Evolutionary conservation across 352 stramenopile species (phyloP).

Genomic region (Blastocystis hominis): DNA sequence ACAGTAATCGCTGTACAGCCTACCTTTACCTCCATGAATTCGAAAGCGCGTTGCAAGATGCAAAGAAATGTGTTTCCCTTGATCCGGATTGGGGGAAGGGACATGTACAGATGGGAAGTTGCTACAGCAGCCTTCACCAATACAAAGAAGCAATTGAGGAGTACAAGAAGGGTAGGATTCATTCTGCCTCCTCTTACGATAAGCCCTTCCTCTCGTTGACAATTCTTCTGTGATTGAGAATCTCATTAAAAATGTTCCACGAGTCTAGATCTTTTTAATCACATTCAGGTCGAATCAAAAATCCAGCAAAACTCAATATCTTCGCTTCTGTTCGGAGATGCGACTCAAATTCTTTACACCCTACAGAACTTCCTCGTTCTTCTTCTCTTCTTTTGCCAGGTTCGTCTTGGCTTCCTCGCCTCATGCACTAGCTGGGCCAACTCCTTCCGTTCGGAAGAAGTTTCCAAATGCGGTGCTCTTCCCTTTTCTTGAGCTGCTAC

Average conservation of each 20-base stretch:
- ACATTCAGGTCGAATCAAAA: slow-evolving; percentile 11
- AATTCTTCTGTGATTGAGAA: neutral
- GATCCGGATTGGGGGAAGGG: slow-evolving; percentile 54
- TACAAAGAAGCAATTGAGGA: slow-evolving; percentile 28
- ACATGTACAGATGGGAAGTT: slow-evolving; percentile 44
- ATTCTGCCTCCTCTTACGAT: neutral
- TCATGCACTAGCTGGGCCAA: neutral
- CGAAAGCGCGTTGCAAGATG: slow-evolving; percentile 23
- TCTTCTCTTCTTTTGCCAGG: neutral
- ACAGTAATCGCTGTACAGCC: slow-evolving; percentile 58
- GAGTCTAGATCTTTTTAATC: neutral
- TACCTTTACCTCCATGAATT: slow-evolving; percentile 21
- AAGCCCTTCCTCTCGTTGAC: slow-evolving; percentile 3
- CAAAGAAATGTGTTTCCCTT: slow-evolving; percentile 32
- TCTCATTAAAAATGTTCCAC: neutral
- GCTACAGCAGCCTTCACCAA: neutral
- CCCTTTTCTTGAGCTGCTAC: neutral
- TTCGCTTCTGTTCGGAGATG: neutral
- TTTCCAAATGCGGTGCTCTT: neutral
- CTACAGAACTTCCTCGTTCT: neutral
- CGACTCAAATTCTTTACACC: neutral
- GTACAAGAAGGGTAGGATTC: slow-evolving; percentile 10
- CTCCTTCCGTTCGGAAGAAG: neutral
- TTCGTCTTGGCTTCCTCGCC: neutral
- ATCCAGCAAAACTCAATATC: neutral